Evolutionary conservation across 2,329 filamentous ascomycete species (phyloP).

Genomic region (Cadophora sp.): DNA sequence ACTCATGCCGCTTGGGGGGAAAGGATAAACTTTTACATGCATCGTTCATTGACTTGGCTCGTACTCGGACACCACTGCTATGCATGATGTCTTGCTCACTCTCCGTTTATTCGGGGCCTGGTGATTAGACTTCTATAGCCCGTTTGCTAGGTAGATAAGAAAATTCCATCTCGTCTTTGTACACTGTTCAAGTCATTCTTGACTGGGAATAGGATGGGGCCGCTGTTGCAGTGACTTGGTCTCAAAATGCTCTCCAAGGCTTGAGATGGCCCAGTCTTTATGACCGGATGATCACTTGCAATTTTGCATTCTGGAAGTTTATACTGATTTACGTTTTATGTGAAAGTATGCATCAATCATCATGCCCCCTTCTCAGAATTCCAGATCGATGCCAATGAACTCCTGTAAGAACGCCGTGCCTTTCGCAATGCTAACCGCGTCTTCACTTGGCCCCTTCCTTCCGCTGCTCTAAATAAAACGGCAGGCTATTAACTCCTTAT

Average conservation of each 20-base stretch:
- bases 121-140: constrained; percentile 1
- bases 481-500: constrained; percentile 30
- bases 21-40: constrained; percentile 15
- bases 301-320: neutral
- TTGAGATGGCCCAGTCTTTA: too few relatives aligned
- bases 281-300: neutral
- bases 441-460: constrained; percentile 11
- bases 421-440: constrained; percentile 34
- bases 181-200: neutral
- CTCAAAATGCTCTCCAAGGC: too few relatives aligned
- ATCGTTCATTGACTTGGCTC: constrained; percentile 19
- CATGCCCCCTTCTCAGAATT: constrained; percentile 16
- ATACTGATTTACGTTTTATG: constrained; percentile 21
- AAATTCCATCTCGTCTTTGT: neutral
- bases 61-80: neutral
- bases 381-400: constrained; percentile 25
- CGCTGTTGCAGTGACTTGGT: too few relatives aligned
- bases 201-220: neutral
- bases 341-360: constrained; percentile 26
- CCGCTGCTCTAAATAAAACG: neutral
- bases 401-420: constrained; percentile 32
- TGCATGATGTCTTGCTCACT: constrained; percentile 10
- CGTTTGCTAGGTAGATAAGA: constrained; percentile 17
- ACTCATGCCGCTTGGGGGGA: constrained; percentile 21
- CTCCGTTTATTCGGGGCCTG: constrained; percentile 2